Conservation (phyloP, 2,329 filamentous ascomycete species). For the Aspergillus udagawae region DNA sequence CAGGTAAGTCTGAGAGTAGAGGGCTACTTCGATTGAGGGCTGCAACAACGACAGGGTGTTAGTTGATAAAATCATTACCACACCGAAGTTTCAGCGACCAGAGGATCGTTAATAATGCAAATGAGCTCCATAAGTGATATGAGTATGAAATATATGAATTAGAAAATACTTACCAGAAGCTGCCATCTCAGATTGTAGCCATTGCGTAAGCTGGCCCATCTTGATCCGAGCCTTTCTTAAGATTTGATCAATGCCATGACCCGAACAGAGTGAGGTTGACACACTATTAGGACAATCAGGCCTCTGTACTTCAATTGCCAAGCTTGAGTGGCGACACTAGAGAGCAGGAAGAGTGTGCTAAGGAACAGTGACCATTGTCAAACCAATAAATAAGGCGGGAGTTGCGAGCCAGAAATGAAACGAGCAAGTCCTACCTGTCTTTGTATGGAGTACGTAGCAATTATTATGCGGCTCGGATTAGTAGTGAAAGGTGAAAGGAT, state of each 20-base stretch:
- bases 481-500: background rate
- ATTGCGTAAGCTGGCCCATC: constrained; percentile 5
- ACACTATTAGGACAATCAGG: background rate
- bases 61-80: background rate
- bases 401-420: background rate
- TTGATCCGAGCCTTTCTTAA: background rate
- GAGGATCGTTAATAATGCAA: background rate
- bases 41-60: constrained; percentile 3
- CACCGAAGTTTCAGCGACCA: background rate
- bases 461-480: background rate
- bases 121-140: background rate
- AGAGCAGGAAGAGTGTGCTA: background rate
- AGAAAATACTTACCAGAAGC: constrained; percentile 5
- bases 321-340: background rate
- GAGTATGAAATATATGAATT: background rate
- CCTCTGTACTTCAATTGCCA: background rate
- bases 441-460: background rate
- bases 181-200: constrained; percentile 2
- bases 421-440: background rate
- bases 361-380: background rate
- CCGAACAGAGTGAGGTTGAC: background rate
- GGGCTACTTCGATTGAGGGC: constrained; percentile 17
- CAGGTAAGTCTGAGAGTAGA: constrained; percentile 28
- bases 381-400: background rate
- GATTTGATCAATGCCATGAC: constrained; percentile 12